These are phyloP conservation scores for Penicillium sp. DNA, from an alignment of 2,329 filamentous ascomycete species.

Conservation along the genomic window DNA sequence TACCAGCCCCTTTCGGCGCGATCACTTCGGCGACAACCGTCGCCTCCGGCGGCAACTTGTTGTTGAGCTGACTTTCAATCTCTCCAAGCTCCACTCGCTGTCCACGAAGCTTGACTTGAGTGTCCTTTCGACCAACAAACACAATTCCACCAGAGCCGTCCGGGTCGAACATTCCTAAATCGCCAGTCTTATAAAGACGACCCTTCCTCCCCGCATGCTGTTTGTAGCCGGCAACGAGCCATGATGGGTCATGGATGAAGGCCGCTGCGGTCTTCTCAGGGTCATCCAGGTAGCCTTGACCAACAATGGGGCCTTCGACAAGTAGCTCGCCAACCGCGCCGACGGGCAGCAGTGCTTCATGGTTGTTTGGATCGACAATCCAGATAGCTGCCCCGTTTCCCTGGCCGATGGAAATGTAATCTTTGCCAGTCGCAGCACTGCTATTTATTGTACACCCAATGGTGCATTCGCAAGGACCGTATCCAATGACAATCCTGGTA, in stretches of 20 bases:
- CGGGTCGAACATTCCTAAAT: slow-evolving; percentile 34
- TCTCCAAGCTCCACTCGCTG: slow-evolving; percentile 42
- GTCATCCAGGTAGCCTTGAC: slow-evolving; percentile 42
- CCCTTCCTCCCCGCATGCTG: slow-evolving; percentile 22
- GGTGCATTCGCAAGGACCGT: slow-evolving; percentile 40
- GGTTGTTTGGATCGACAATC: slow-evolving; percentile 37
- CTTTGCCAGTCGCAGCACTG: slow-evolving; percentile 28
- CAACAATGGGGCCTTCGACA: slow-evolving; percentile 45
- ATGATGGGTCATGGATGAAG: slow-evolving; percentile 36
- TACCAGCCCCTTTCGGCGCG: slow-evolving; percentile 21
- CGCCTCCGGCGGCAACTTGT: slow-evolving; percentile 23
- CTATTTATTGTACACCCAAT: slow-evolving; percentile 38
- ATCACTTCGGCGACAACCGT: slow-evolving; percentile 48
- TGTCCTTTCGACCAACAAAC: slow-evolving; percentile 37
- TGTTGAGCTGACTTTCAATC: slow-evolving; percentile 34
- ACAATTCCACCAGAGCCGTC: slow-evolving; percentile 35
- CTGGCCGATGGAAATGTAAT: slow-evolving; percentile 36
- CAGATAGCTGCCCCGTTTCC: slow-evolving; percentile 34
- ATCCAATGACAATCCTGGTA: slow-evolving; percentile 43
- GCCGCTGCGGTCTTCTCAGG: slow-evolving; percentile 29
- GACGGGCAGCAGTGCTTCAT: slow-evolving; percentile 35
- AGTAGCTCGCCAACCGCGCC: slow-evolving; percentile 45
- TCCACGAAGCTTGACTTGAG: slow-evolving; percentile 39
- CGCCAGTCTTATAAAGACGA: slow-evolving; percentile 38
- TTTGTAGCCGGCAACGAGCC: slow-evolving; percentile 28